These are phyloP conservation scores for Galeopsis tetrahit DNA, from an alignment of 257 asterid genomes.

Conservation along the genomic window DNA sequence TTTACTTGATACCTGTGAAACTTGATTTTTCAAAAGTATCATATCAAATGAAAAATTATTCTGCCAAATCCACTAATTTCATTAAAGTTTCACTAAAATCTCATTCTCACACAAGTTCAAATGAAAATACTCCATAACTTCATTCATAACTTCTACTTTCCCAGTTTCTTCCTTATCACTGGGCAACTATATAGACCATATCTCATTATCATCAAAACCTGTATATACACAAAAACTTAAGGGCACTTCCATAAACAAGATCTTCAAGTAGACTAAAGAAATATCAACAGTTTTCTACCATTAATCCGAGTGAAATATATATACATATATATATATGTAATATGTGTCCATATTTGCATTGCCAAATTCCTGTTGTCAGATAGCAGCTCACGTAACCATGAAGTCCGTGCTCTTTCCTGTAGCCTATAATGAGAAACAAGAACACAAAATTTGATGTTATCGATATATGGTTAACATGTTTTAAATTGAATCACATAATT, in stretches of 20 bases:
- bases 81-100: neutral
- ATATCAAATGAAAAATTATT: neutral
- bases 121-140: neutral
- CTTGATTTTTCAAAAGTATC: no score
- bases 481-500: neutral
- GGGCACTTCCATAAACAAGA: neutral
- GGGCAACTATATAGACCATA: neutral
- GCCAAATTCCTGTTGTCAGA: neutral
- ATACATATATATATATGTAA: neutral
- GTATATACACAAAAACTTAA: neutral
- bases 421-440: slow-evolving; percentile 38
- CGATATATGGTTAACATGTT: neutral
- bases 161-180: neutral
- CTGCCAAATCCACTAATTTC: neutral
- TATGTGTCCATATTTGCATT: neutral
- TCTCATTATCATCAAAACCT: neutral
- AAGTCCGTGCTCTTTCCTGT: slow-evolving; percentile 42
- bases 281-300: neutral
- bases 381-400: slow-evolving; percentile 33
- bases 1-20: no score
- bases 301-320: neutral
- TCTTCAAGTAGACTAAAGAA: neutral
- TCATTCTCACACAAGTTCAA: neutral
- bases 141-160: neutral
- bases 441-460: neutral